These are phyloP conservation scores for Rhinocladiella mackenziei DNA, from an alignment of 2,329 filamentous ascomycete genomes.

Conservation along the genomic window DNA sequence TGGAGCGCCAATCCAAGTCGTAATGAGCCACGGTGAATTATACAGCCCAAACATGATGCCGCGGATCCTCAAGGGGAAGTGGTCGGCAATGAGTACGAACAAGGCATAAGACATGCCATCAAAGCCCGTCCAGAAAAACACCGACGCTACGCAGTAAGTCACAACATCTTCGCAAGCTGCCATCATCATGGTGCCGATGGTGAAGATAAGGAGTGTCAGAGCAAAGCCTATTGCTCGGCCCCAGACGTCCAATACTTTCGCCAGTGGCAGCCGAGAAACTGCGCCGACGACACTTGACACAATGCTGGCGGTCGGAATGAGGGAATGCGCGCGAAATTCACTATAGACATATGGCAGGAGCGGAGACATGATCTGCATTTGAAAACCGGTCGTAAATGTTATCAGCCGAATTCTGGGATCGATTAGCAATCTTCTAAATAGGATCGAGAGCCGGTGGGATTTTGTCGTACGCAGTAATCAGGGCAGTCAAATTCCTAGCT, in stretches of 20 bases:
- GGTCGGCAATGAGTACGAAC: conserved; percentile 59
- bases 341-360: conserved; percentile 46
- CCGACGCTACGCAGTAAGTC: conserved; percentile 57
- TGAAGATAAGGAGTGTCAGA: conserved; percentile 32
- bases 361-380: conserved; percentile 1
- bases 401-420: not conserved
- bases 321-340: conserved; percentile 48
- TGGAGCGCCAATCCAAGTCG: conserved; percentile 55
- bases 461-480: not conserved
- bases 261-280: conserved; percentile 53
- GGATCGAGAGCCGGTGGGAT: not conserved
- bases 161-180: conserved; percentile 57
- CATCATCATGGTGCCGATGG: conserved; percentile 54
- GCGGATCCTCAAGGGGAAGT: conserved; percentile 57
- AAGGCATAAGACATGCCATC: conserved; percentile 54
- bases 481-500: not conserved
- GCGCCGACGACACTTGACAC: conserved; percentile 54
- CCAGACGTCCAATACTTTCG: conserved; percentile 52
- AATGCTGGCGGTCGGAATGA: conserved; percentile 51
- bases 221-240: not conserved
- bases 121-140: conserved; percentile 56
- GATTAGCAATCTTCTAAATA: not conserved
- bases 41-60: conserved; percentile 57
- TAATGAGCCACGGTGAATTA: conserved; percentile 55
- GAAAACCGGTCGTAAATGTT: not conserved